Base-by-base conservation (phyloP, 1,284 basidiomycete genomes). In the Moniliella sp. region DNA sequence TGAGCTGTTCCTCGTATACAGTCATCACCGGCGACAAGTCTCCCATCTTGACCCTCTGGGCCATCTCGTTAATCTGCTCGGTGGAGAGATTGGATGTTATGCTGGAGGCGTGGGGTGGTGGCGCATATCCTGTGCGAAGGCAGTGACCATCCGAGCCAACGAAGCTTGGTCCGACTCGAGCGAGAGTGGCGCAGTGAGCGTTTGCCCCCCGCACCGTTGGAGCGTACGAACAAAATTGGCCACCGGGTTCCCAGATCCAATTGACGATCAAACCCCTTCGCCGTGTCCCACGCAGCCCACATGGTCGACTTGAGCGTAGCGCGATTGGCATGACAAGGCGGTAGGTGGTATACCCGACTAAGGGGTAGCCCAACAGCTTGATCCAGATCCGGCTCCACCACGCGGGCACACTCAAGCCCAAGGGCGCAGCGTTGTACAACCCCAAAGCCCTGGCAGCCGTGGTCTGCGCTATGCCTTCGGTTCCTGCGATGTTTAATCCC, bases 1-100 rank as follows among this genome's bases (percentile, higher is more conserved):
- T 77, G 62, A 97, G 80, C 50, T 94, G 83, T 41, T 76, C 69
- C 64, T 97, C 88, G 57, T 91, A 94, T 7, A 86, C 71, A 48
- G 76, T 68, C 46, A 93, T 69, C 5, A 94, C 78, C 7, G 78
- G 69, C 2, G 83, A 86, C 43, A 97, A 66, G 61, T 94, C 82
- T 0, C 88, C 88, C 19, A 70, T 63, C 25, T 70, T 68, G 29
- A 93, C 73, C 45, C 75, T 72, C 5, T 40, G 36, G 1, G 76
- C 70, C 5, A 94, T 64, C 4, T 64, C 65, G 3, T 67, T 66
- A 15, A 93, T 66, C 50, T 45, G 43, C 2, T 66, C 62, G 1
- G 69, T 65, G 1, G 66, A 64, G 37, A 77, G 75, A 23, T 7
- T 7, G 31, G 81, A 64, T 51, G 79, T 75, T 44, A 94, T 88